Percentiles rank a stretch among this genome's conserved stretches.
These are phyloP conservation scores for Hanseniaspora gamundiae DNA, from an alignment of 1,139 yeast species.

Conservation along the genomic window DNA sequence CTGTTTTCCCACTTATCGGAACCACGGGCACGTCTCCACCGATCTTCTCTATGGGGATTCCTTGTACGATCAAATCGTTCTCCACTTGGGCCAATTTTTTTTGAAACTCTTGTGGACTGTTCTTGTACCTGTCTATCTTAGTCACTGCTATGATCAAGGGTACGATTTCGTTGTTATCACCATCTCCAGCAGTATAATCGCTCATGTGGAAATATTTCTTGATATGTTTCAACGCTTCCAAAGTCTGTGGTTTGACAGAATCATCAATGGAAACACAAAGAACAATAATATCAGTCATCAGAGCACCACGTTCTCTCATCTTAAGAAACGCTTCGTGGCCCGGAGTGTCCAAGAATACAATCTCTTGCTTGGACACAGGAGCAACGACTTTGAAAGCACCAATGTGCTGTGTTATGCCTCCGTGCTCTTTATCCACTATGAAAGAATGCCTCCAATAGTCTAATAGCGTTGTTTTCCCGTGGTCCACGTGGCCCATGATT, in stretches of 20 bases:
- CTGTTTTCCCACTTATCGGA: conserved; percentile 77
- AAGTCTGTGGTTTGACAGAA: conserved; percentile 94
- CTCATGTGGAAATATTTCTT: conserved; percentile 38
- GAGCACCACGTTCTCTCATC: conserved; percentile 95
- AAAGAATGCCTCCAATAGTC: conserved; percentile 78
- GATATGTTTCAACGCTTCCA: conserved; percentile 91
- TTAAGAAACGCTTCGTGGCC: conserved; percentile 96
- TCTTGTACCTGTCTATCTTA: conserved; percentile 72
- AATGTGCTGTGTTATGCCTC: conserved; percentile 96
- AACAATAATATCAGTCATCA: conserved; percentile 81
- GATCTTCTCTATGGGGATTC: conserved; percentile 76
- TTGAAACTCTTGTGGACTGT: conserved; percentile 36
- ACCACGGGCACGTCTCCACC: conserved; percentile 95
- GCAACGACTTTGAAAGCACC: conserved; percentile 89
- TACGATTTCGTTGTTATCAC: no score
- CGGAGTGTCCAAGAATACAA: conserved; percentile 92
- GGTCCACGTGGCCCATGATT: conserved; percentile 98
- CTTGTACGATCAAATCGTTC: conserved; percentile 65
- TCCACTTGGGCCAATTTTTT: conserved; percentile 40
- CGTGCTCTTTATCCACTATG: conserved; percentile 75
- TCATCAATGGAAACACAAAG: conserved; percentile 98
- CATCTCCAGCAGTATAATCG: no score
- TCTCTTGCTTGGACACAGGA: conserved; percentile 57
- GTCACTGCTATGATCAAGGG: conserved; percentile 41
- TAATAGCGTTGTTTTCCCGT: conserved; percentile 89